Evolutionary conservation across 2,329 filamentous ascomycete species (phyloP), one percentile per base, ranked within the genome.

Genomic region (Monilinia fructicola): DNA sequence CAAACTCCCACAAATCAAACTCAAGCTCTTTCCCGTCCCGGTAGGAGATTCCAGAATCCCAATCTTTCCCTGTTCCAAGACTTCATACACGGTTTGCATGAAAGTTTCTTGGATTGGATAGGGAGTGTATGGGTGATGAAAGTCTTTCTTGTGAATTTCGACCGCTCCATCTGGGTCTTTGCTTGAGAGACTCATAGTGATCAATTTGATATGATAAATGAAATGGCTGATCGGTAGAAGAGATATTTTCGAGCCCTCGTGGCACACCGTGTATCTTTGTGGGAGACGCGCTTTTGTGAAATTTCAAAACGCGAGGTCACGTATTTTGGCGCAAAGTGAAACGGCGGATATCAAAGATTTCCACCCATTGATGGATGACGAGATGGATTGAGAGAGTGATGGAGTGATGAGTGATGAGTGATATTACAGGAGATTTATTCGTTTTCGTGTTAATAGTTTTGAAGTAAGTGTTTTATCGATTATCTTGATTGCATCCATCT

Each of bases 21-120:
- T 91, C 59, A 91, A 73, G 1, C 89, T 91, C 81, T 92, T 92
- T 54, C 89, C 89, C 78, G 80, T 83, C 78, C 89, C 89, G 64
- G 89, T 91, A 21, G 89, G 89, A 53, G 87, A 90, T 74, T 92
- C 89, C 70, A 92, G 88, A 58, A 92, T 88, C 28, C 87, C 89
- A 61, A 92, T 81, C 74, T 88, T 87, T 44, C 85, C 83, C 48
- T 86, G 77, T 71, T 91, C 86, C 56, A 91, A 82, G 72, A 87
- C 90, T 35, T 84, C 78, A 74, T 91, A 91, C 16, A 91, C 78
- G 6, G 86, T 84, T 67, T 82, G 82, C 89, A 92, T 92, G 73
- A 92, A 90, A 67, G 87, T 81, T 66, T 85, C 81, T 73, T 92
- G 89, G 66, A 91, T 90, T 4, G 85, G 82, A 77, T 92, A 92